Conservation (phyloP, 768 basidiomycete species). For the Clitopilus hobsonii region DNA sequence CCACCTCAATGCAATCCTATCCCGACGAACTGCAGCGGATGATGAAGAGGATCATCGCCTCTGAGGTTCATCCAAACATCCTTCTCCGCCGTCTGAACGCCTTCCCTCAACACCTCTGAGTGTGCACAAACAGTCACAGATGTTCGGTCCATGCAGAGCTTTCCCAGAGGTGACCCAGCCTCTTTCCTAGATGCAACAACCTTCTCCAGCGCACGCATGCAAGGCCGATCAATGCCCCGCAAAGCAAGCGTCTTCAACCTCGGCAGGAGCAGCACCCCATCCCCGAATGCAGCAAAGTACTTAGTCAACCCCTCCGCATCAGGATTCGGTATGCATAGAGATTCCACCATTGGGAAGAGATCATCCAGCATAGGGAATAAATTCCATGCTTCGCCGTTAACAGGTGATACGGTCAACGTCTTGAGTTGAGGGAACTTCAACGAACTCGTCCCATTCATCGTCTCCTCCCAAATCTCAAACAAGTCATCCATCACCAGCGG, state of each 20-base stretch:
- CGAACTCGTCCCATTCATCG: neutral
- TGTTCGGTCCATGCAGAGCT: constrained; percentile 8
- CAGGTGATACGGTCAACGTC: constrained; percentile 11
- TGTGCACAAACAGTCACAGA: constrained; percentile 4
- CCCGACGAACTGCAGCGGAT: constrained; percentile 11
- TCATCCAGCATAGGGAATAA: constrained; percentile 7
- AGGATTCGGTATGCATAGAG: constrained; percentile 12
- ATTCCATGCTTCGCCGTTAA: constrained; percentile 6
- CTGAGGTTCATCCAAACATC: constrained; percentile 11
- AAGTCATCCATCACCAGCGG: constrained; percentile 9
- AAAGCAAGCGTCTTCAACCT: constrained; percentile 8
- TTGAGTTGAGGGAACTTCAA: constrained; percentile 10
- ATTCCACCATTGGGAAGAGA: constrained; percentile 12
- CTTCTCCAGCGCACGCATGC: constrained; percentile 7
- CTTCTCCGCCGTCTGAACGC: constrained; percentile 6
- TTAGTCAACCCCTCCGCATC: constrained; percentile 8
- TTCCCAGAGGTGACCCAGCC: constrained; percentile 7
- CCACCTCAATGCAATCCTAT: constrained; percentile 9
- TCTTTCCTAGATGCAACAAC: constrained; percentile 6
- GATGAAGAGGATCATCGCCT: constrained; percentile 7
- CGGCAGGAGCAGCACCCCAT: constrained; percentile 7
- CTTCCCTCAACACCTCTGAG: constrained; percentile 3
- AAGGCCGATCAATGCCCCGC: constrained; percentile 9
- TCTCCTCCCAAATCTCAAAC: constrained; percentile 7
- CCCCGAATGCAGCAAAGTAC: constrained; percentile 3